Base-by-base conservation (phyloP, 2,329 filamentous ascomycete genomes). In the Colletotrichum sp. region DNA sequence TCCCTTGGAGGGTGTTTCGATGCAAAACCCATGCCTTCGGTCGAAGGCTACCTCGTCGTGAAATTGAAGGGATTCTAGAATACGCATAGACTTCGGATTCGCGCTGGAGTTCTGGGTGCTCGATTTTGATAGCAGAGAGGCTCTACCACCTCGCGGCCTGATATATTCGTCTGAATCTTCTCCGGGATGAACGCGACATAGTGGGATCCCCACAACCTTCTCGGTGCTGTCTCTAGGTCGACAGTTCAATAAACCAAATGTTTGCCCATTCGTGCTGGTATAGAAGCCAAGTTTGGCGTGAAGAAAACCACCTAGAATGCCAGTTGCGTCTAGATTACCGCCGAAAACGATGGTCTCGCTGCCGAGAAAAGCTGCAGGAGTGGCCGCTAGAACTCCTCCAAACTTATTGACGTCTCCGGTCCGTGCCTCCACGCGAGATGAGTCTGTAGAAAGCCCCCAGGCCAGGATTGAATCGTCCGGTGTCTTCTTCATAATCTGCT, bases 401-500 rank as follows among this genome's bases (percentile, higher is more conserved):
- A n/a, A 32, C 6, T 64, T n/a, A 12, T 32, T 32, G 15, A 57
- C 6, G 22, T 8, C 25, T 27, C 9, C 30, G 1, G 22, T 57
- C 11, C 6, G 6, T 13, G 2, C 32, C n/a, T 19, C 15, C 15
- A 1, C 19, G 19, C 8, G 39, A 19, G 19, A 3, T 0, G 13
- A 30, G 22, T 48, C n/a, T 2, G 55, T 16, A 13, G 19, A 7
- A 5, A 74, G 22, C 3, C 27, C 72, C 79, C 79, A 80, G 8
- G 78, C 77, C 1, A 80, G 59, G 12, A 80, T 78, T 2, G 79
- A 80, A 16, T 80, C 74, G 15, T 80, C 78, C 5, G 55, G 68
- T 3, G 32, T 71, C 22, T 48, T 65, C 34, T 34, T 74, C 66
- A 80, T 77, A 11, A 80, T 78, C 15, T 77, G 59, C 34, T 78